phyloP scores from a whole-genome alignment of 2,329 filamentous ascomycete genomes.

The Trichoderma simmonsii region DNA sequence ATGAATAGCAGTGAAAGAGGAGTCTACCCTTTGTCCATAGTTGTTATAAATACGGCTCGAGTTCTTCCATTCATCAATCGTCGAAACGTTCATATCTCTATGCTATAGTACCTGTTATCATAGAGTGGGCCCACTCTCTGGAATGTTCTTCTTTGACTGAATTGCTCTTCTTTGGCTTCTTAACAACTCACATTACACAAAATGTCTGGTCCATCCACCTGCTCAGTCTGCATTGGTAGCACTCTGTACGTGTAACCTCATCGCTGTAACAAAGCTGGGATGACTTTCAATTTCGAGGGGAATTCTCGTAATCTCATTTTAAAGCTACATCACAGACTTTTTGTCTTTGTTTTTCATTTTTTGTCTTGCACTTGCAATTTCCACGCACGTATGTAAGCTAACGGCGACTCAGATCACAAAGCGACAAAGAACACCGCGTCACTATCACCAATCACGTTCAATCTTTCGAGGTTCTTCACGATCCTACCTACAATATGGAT shows the following conservation, averaged over 20 bases:
- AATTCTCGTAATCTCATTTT: not conserved
- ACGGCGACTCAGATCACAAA: not conserved
- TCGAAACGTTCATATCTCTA: fast-evolving
- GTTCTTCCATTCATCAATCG: not conserved
- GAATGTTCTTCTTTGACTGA: not conserved
- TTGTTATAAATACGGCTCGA: not conserved
- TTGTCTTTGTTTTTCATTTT: no score
- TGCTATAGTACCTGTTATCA: not conserved
- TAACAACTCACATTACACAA: not conserved
- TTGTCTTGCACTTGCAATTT: no score
- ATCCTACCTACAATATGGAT: not conserved
- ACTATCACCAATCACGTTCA: not conserved
- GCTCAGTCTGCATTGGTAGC: not conserved
- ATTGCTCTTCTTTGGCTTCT: no score
- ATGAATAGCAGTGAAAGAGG: no score
- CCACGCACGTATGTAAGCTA: not conserved
- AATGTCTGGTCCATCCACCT: not conserved
- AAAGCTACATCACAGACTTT: not conserved
- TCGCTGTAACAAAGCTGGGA: not conserved
- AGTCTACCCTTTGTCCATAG: not conserved
- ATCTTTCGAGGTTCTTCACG: not conserved
- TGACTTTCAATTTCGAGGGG: not conserved
- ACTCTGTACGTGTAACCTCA: not conserved
- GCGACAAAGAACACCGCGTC: not conserved
- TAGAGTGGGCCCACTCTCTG: not conserved